phyloP scores from a whole-genome alignment of 495 filamentous ascomycete species.

The Bombardia bombarda region DNA sequence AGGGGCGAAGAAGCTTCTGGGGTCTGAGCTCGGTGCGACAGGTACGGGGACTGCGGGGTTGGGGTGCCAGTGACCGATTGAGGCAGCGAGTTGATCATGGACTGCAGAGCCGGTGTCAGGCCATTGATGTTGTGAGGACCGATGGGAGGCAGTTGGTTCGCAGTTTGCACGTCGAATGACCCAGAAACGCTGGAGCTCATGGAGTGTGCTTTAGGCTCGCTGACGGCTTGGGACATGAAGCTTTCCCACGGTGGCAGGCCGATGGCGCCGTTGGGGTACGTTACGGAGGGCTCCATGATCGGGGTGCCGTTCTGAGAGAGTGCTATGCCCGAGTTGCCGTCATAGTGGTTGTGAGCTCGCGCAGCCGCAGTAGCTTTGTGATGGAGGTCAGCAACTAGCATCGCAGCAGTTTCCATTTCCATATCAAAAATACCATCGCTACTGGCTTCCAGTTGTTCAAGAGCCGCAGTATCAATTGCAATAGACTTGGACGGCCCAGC shows the following conservation, averaged over 20 bases:
- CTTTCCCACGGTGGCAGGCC: conserved; percentile 84
- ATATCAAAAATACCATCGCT: conserved; percentile 94
- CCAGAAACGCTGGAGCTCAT: conserved; percentile 54
- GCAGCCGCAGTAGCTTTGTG: conserved; percentile 89
- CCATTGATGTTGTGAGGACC: conserved; percentile 58
- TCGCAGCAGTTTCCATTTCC: conserved; percentile 97
- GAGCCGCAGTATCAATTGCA: conserved; percentile 74
- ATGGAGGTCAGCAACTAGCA: conserved; percentile 98
- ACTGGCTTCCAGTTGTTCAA: conserved; percentile 92
- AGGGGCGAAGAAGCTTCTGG: conserved; percentile 51
- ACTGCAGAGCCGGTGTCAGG: conserved; percentile 53
- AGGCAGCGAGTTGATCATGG: conserved; percentile 61
- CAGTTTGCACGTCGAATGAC: conserved; percentile 60
- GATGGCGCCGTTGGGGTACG: conserved; percentile 64
- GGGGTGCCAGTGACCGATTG: conserved; percentile 67
- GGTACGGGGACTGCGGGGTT: conserved; percentile 64
- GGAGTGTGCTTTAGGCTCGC: conserved; percentile 61
- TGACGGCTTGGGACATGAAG: conserved; percentile 52
- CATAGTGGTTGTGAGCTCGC: conserved; percentile 51
- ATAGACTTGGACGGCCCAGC: conserved; percentile 71
- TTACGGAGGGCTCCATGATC: conserved; percentile 61
- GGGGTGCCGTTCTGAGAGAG: conserved; percentile 63
- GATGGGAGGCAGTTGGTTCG: conserved; percentile 55
- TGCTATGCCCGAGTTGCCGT: conserved; percentile 60
- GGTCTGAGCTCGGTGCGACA: conserved; percentile 53